Evolutionary conservation across 129 eudicot species (phyloP), one percentile per base, ranked within the genome.

Genomic region (Heracleum sosnowskyi): DNA sequence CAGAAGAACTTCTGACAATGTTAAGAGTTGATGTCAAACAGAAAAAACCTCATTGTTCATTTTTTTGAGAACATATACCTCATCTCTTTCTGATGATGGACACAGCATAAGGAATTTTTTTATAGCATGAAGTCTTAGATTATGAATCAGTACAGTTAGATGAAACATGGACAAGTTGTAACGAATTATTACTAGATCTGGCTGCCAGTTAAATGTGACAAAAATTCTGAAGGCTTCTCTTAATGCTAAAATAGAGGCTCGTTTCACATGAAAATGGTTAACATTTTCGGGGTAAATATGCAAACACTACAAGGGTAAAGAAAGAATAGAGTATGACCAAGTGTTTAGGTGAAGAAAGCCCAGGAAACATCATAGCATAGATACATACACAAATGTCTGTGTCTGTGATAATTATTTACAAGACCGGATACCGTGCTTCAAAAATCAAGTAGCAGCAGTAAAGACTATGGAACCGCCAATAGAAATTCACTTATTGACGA

Each of bases 131-230:
- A 8, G 49, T 22, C 6, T 28, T 36, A 11, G 34, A 26, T 72
- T 72, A 72, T 72, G 33, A 40, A 72, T 41, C 53, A 72, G 15
- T 26, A 60, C 68, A 60, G 53, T 72, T n/a, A 39, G 42, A 29
- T 73, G 8, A 74, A 74, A 17, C 39, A 74, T 74, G 57, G 7
- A 7, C n/a, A 42, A 41, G 20, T 42, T 42, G 57, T 42, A 74
- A 74, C 7, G 17, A 44, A 28, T 4, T 44, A 6, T n/a, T 13
- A 12, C 33, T 46, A 74, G 60, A 73, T 28, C 5, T 29, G 49
- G 26, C 39, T 42, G 39, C 60, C 60, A 44, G 37, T 74, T 72
- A 33, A 4, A 46, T 29, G 20, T 47, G n/a, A 31, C 11, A 16
- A 22, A 44, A 29, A 49, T 10, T n/a, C 12, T 33, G 31, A 33